phyloP scores from a whole-genome alignment of 1,284 basidiomycete genomes.

The Kalmanozyma brasiliensis region DNA sequence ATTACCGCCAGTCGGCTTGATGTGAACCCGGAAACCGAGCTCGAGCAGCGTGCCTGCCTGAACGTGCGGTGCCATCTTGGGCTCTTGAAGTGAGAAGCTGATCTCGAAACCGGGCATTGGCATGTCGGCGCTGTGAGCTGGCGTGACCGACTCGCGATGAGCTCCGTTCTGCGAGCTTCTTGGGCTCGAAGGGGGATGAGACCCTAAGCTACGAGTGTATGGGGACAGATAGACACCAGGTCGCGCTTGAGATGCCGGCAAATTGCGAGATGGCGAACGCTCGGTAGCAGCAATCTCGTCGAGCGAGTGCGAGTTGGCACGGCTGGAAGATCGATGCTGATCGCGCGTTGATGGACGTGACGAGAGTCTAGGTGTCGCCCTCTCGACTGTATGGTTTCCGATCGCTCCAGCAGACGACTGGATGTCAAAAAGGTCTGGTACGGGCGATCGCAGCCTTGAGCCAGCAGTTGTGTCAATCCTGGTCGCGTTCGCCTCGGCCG shows the following conservation, averaged over 20 bases:
- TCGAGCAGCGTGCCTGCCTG: slow-evolving; percentile 20
- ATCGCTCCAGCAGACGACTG: too few species aligned
- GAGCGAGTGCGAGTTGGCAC: too few species aligned
- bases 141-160: neutral
- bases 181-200: too few species aligned
- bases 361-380: too few species aligned
- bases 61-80: slow-evolving; percentile 9
- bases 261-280: neutral
- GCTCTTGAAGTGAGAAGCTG: slow-evolving; percentile 29
- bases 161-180: neutral
- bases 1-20: slow-evolving; percentile 9
- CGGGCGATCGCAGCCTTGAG: neutral
- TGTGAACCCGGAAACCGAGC: slow-evolving; percentile 21
- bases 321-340: too few species aligned
- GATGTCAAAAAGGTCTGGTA: too few species aligned
- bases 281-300: too few species aligned
- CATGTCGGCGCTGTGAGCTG: neutral
- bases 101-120: slow-evolving; percentile 25
- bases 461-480: neutral
- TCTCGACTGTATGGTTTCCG: too few species aligned
- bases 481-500: slow-evolving; percentile 22
- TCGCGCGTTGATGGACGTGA: too few species aligned
- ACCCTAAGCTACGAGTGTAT: too few species aligned
- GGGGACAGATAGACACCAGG: too few species aligned
- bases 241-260: neutral